Evolutionary conservation across 768 basidiomycete species (phyloP), one percentile per base, ranked within the genome.

Genomic region (Pholiota microspora): DNA sequence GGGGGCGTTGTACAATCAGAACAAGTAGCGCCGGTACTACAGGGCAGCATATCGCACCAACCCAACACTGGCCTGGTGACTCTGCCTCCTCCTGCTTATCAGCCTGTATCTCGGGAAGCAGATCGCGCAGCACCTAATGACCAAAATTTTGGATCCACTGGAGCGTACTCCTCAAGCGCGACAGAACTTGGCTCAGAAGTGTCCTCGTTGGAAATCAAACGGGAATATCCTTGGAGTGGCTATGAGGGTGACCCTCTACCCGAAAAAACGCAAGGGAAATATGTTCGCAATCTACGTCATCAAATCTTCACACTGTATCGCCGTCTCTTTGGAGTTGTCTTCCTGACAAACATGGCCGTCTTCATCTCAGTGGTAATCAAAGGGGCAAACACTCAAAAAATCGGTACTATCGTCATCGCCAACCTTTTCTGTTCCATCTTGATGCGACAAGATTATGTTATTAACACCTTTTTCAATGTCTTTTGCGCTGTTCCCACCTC

Each of bases 291-390:
- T 62, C 60, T 84, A 27, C 79, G 83, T 40, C 76, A 82, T 63
- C 77, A 77, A 54, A 65, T 84, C 53, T 79, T 82, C 67, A 74
- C 76, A 7, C 69, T 84, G 10, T 86, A 84, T 63, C 79, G 81
- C 45, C 76, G 82, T 31, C 73, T 86, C 0, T 86, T 86, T 62
- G 76, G 79, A 32, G 61, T 84, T 40, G 78, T 83, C n/a, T 81
- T 84, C 67, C 58, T 81, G 44, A 70, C 73, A 24, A 85, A 86
- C 62, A 65, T 83, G 66, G 75, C 69, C 1, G 72, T 82, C 38
- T 77, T 84, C 65, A 77, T 85, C 53, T 70, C 64, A 23, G 57
- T 75, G 32, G 48, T 73, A 34, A 62, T 74, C 50, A 67, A 60
- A 34, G 70, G 71, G 7, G 69, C 69, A 9, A 69, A 74, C 55